Percentiles rank a stretch among this genome's conserved stretches.
Evolutionary conservation across 345 rosid genomes (phyloP).

Genomic region (Camelina laxa): DNA sequence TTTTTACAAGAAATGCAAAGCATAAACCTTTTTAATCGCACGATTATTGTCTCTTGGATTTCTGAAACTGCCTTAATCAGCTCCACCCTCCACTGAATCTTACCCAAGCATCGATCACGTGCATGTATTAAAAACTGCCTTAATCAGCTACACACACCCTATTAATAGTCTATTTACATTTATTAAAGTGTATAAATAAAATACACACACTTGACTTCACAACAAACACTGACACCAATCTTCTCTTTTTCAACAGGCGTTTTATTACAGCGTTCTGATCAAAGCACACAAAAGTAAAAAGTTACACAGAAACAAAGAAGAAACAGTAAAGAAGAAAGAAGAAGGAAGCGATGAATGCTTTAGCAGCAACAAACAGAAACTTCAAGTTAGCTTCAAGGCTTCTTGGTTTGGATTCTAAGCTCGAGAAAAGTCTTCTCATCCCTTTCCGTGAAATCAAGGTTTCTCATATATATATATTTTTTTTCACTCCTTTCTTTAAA

Average conservation of each 20-base stretch:
- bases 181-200: neutral
- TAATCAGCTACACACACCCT: no score
- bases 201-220: neutral
- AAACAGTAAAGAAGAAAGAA: conserved; percentile 34
- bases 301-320: conserved; percentile 19
- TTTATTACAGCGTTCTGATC: conserved; percentile 30
- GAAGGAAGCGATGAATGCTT: conserved; percentile 75
- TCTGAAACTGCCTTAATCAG: conserved; percentile 3
- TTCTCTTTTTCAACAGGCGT: neutral
- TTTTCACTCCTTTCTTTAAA: conserved; percentile 5
- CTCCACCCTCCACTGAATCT: conserved; percentile 45
- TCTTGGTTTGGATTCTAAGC: conserved; percentile 93
- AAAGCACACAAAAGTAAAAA: conserved; percentile 14
- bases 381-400: conserved; percentile 89
- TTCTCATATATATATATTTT: neutral
- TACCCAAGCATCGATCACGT: conserved; percentile 45
- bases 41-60: neutral
- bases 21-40: neutral
- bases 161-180: neutral
- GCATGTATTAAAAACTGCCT: no score
- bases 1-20: neutral
- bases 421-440: conserved; percentile 89
- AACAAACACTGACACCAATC: conserved; percentile 22
- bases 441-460: conserved; percentile 99
- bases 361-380: conserved; percentile 96